A percentile compares a stretch with the other conserved stretches of the same genome.
Conservation (phyloP, 352 stramenopile species). For the Discostella stelligera region DNA sequence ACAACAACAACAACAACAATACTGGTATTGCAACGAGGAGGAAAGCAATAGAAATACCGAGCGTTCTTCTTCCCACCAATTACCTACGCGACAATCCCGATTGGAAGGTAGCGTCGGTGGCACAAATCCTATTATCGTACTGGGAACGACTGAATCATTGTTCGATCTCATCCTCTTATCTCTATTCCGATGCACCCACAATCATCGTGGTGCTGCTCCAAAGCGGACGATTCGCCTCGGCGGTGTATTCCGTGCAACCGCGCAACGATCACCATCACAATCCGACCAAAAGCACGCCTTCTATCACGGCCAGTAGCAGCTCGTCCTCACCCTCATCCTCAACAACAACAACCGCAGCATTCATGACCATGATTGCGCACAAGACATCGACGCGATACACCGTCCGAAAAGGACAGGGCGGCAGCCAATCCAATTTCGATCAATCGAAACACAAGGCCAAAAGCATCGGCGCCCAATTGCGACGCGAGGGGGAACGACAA, state of each 20-base stretch:
- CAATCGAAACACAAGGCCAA: constrained; percentile 86
- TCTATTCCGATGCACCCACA: constrained; percentile 9
- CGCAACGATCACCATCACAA: constrained; percentile 6
- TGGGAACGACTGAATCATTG: constrained; percentile 22
- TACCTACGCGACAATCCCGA: constrained; percentile 27
- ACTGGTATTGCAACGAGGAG: background rate
- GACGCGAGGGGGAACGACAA: constrained; percentile 88
- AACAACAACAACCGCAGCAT: constrained; percentile 36
- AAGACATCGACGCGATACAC: constrained; percentile 92
- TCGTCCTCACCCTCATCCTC: too few relatives aligned
- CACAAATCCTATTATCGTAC: constrained; percentile 8
- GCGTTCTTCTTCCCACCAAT: constrained; percentile 25
- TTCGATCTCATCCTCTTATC: background rate
- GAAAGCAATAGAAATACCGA: constrained; percentile 29
- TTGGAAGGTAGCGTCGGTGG: constrained; percentile 11
- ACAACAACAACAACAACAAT: too few relatives aligned
- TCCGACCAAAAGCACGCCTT: too few relatives aligned
- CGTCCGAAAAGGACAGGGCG: constrained; percentile 90
- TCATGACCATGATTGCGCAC: constrained; percentile 88
- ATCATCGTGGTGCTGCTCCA: constrained; percentile 87
- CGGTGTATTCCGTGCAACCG: constrained; percentile 67
- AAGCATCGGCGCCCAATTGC: constrained; percentile 89
- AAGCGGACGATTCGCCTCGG: constrained; percentile 89
- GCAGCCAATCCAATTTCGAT: constrained; percentile 89
- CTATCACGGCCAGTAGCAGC: too few relatives aligned